Evolutionary conservation across 192 early-diverging fungal species (phyloP).

Genomic region (Backusella macrospora): DNA sequence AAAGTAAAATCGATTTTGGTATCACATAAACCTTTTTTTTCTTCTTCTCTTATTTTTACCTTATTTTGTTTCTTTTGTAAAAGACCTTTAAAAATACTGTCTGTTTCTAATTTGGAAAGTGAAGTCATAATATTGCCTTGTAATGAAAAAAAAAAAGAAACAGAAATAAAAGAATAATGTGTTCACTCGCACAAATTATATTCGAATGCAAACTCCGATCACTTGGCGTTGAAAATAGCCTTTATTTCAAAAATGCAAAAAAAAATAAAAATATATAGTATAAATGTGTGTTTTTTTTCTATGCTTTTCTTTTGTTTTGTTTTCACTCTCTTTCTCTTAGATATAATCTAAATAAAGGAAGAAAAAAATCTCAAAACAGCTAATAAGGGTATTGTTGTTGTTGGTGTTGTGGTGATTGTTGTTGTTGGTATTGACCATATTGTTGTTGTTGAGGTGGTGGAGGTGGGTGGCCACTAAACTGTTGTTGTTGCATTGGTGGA

Average conservation of each 20-base stretch:
- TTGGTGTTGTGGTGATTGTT: neutral
- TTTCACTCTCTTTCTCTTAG: neutral
- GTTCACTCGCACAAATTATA: slow-evolving; percentile 4
- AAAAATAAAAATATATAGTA: neutral
- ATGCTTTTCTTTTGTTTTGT: neutral
- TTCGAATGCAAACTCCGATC: neutral
- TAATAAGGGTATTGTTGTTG: slow-evolving; percentile 8
- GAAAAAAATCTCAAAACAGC: neutral
- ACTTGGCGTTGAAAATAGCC: too few species aligned
- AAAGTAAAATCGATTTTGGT: slow-evolving; percentile 9
- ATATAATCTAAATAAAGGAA: too few species aligned
- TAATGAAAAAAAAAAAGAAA: neutral
- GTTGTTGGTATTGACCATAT: slow-evolving; percentile 9
- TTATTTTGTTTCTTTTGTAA: slow-evolving; percentile 55
- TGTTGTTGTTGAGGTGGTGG: neutral
- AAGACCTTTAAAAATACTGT: slow-evolving; percentile 53
- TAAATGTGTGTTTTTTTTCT: slow-evolving; percentile 3
- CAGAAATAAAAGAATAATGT: neutral
- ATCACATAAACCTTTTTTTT: neutral
- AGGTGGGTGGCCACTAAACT: neutral
- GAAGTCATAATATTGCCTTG: neutral
- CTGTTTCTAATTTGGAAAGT: slow-evolving; percentile 48
- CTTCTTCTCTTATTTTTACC: slow-evolving; percentile 28
- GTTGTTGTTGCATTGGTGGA: neutral
- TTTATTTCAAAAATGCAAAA: neutral